Conservation (phyloP, 2,329 filamentous ascomycete species). For the Endoconidiophora polonica region DNA sequence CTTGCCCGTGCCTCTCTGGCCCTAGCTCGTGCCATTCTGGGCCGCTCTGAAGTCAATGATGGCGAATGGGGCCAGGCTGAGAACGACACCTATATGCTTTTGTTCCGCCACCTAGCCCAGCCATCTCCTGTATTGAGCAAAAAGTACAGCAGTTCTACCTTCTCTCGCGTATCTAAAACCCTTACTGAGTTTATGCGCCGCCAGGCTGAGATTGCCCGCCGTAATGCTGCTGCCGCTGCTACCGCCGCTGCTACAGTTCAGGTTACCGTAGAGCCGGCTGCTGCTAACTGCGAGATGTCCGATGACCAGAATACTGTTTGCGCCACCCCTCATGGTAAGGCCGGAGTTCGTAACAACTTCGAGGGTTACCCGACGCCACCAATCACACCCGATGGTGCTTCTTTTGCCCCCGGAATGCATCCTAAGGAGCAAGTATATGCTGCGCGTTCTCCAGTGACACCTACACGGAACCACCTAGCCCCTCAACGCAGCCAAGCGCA, state of each 20-base stretch:
- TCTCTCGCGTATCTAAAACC: constrained; percentile 36
- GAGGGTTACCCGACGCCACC: constrained; percentile 72
- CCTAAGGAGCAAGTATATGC: constrained; percentile 32
- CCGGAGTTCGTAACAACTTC: constrained; percentile 38
- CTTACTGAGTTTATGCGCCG: constrained; percentile 43
- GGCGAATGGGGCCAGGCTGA: constrained; percentile 63
- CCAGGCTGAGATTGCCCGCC: constrained; percentile 38
- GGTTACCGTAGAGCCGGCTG: constrained; percentile 54
- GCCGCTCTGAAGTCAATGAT: constrained; percentile 58
- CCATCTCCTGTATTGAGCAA: constrained; percentile 40
- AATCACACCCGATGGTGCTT: constrained; percentile 60
- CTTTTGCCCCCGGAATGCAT: constrained; percentile 30
- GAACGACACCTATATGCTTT: constrained; percentile 44
- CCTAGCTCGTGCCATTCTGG: constrained; percentile 71
- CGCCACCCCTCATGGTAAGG: constrained; percentile 59
- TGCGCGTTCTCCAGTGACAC: constrained; percentile 44
- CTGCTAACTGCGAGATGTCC: constrained; percentile 33
- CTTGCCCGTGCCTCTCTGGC: constrained; percentile 80
- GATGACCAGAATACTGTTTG: constrained; percentile 42
- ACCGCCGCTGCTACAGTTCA: constrained; percentile 23
- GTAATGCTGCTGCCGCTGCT: constrained; percentile 20
- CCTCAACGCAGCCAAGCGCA: constrained; percentile 19
- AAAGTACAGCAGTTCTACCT: constrained; percentile 39
- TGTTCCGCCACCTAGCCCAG: constrained; percentile 42
- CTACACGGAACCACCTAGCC: constrained; percentile 32